These are phyloP conservation scores for Suillus brevipes DNA, from an alignment of 768 basidiomycete species.

Conservation along the genomic window DNA sequence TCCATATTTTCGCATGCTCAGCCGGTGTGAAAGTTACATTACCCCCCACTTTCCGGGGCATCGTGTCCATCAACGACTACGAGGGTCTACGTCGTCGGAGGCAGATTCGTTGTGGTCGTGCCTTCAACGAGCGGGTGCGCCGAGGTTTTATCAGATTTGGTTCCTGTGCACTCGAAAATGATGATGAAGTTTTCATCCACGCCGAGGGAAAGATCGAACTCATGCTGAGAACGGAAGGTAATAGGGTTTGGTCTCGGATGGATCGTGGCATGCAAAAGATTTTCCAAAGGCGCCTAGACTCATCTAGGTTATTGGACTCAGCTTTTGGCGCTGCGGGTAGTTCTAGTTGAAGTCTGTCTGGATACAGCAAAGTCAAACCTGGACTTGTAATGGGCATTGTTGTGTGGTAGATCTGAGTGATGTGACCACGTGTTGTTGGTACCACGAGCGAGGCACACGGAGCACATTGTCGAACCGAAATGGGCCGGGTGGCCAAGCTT, in stretches of 20 bases:
- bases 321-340: background rate
- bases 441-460: background rate
- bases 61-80: slow-evolving; percentile 24
- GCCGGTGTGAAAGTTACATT: slow-evolving; percentile 29
- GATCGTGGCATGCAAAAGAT: slow-evolving; percentile 32
- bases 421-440: background rate
- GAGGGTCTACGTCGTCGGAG: slow-evolving; percentile 13
- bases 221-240: slow-evolving; percentile 18
- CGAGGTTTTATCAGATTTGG: slow-evolving; percentile 24
- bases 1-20: slow-evolving; percentile 30
- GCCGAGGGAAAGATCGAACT: slow-evolving; percentile 27
- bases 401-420: background rate
- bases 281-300: slow-evolving; percentile 12
- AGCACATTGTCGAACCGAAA: slow-evolving; percentile 8
- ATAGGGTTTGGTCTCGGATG: slow-evolving; percentile 22
- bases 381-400: background rate
- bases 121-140: slow-evolving; percentile 26
- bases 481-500: slow-evolving; percentile 1
- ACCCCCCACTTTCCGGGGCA: slow-evolving; percentile 29
- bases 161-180: slow-evolving; percentile 20
- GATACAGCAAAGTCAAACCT: background rate
- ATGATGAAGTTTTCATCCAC: slow-evolving; percentile 33
- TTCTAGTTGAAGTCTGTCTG: background rate
- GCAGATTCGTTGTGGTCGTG: slow-evolving; percentile 21
- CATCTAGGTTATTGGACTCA: background rate